Percentiles rank a stretch among this genome's conserved stretches.
phyloP scores from a whole-genome alignment of 2,329 filamentous ascomycete species.

The Emericellopsis cladophorae region DNA sequence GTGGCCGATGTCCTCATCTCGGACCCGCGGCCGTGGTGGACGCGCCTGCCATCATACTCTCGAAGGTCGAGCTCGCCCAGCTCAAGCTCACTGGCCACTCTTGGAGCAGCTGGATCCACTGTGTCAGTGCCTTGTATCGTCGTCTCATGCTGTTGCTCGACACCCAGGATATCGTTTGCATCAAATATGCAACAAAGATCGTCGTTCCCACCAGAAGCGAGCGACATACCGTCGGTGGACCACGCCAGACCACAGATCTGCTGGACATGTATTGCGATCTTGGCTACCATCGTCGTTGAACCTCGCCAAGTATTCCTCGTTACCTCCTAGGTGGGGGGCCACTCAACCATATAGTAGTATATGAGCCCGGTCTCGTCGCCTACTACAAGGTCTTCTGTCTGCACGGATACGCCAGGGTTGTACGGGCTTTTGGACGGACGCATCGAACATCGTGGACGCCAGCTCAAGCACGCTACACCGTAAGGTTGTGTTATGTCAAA shows the following conservation, averaged over 20 bases:
- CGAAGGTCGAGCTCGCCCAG: background rate
- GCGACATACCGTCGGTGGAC: slow-evolving; percentile 62
- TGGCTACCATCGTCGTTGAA: slow-evolving; percentile 62
- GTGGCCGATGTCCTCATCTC: slow-evolving; percentile 1
- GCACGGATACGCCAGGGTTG: slow-evolving; percentile 34
- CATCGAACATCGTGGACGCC: slow-evolving; percentile 51
- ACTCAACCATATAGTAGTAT: slow-evolving; percentile 85
- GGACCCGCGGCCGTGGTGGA: background rate
- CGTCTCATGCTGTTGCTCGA: background rate
- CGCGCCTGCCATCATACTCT: no score
- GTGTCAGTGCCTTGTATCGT: background rate
- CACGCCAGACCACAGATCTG: slow-evolving; percentile 91
- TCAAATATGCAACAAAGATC: slow-evolving; percentile 79
- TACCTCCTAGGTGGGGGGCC: slow-evolving; percentile 56
- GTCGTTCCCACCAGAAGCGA: slow-evolving; percentile 88
- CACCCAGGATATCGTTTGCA: slow-evolving; percentile 39
- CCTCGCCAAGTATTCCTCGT: slow-evolving; percentile 59
- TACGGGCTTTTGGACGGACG: slow-evolving; percentile 38
- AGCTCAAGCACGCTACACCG: slow-evolving; percentile 69
- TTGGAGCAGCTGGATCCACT: background rate
- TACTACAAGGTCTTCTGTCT: slow-evolving; percentile 74
- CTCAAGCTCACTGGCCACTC: background rate
- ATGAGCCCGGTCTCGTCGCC: slow-evolving; percentile 74
- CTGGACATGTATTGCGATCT: slow-evolving; percentile 68
- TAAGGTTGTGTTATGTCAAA: slow-evolving; percentile 63